These are phyloP conservation scores for Durusdinium trenchii DNA, from an alignment of 73 alveolate species.

Conservation along the genomic window DNA sequence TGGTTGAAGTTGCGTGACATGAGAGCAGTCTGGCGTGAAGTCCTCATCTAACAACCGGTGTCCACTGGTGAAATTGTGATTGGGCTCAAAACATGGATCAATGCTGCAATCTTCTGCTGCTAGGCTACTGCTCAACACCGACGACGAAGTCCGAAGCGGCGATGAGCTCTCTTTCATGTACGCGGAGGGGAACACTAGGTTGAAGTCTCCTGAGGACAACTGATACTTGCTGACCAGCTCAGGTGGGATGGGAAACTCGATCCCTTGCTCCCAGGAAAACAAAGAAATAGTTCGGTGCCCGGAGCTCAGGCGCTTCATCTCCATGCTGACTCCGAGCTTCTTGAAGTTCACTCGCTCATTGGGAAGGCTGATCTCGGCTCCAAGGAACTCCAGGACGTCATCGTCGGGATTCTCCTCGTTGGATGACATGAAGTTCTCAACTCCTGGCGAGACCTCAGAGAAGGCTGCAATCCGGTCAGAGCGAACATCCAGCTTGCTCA, in stretches of 20 bases:
- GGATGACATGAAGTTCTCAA: background rate
- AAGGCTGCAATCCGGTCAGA: background rate
- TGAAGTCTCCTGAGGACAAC: background rate
- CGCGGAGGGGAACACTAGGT: too few species aligned
- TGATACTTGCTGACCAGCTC: background rate
- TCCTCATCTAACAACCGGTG: too few species aligned
- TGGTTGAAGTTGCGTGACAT: too few species aligned
- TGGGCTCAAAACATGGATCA: too few species aligned
- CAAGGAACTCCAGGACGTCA: background rate
- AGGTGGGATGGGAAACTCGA: background rate
- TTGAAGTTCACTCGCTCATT: background rate
- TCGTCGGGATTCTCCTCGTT: background rate
- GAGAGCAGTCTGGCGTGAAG: too few species aligned
- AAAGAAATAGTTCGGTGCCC: background rate
- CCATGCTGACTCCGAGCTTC: background rate
- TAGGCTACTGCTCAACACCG: too few species aligned
- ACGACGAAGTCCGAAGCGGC: too few species aligned
- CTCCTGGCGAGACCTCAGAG: background rate
- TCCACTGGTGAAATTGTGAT: too few species aligned
- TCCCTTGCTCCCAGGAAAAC: background rate
- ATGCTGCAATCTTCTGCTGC: too few species aligned
- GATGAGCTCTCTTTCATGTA: too few species aligned
- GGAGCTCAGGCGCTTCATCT: background rate
- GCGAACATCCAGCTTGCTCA: slow-evolving; percentile 14
- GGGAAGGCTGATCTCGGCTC: background rate